These are phyloP conservation scores for Ogataea hybrid DNA, from an alignment of 1,139 yeast genomes.

Conservation along the genomic window DNA sequence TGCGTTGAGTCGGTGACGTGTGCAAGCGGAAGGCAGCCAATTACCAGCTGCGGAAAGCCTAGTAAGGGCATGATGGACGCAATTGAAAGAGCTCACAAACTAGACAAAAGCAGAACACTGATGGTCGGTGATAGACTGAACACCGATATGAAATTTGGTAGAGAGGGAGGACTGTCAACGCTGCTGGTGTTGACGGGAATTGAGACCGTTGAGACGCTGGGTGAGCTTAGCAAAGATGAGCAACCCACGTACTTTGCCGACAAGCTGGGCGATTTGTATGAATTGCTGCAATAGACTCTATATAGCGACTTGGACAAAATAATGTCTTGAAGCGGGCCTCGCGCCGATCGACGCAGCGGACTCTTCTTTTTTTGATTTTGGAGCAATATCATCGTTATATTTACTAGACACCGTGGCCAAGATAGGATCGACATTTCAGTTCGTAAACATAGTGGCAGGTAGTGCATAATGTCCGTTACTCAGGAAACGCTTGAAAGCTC, in stretches of 20 bases:
- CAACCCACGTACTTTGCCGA: slow-evolving; percentile 70
- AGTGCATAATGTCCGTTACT: slow-evolving; percentile 21
- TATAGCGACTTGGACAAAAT: not conserved
- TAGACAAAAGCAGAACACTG: slow-evolving; percentile 63
- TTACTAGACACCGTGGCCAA: not conserved
- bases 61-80: slow-evolving; percentile 88
- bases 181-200: slow-evolving; percentile 88
- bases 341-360: slow-evolving; percentile 3
- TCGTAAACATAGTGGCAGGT: not conserved
- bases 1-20: slow-evolving; percentile 76
- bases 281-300: slow-evolving; percentile 35
- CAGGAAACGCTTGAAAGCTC: slow-evolving; percentile 33
- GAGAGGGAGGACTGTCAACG: slow-evolving; percentile 80
- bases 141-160: slow-evolving; percentile 93
- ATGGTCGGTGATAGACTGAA: slow-evolving; percentile 97
- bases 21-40: slow-evolving; percentile 73
- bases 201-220: slow-evolving; percentile 56
- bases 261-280: slow-evolving; percentile 74
- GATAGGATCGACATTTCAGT: not conserved
- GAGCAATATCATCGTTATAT: not conserved
- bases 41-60: slow-evolving; percentile 85
- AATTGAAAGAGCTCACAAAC: slow-evolving; percentile 63
- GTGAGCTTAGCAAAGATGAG: slow-evolving; percentile 39
- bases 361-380: not conserved
- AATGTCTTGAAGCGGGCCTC: not conserved